phyloP scores from a whole-genome alignment of 306 rosid genomes.

The Quercus robur region DNA sequence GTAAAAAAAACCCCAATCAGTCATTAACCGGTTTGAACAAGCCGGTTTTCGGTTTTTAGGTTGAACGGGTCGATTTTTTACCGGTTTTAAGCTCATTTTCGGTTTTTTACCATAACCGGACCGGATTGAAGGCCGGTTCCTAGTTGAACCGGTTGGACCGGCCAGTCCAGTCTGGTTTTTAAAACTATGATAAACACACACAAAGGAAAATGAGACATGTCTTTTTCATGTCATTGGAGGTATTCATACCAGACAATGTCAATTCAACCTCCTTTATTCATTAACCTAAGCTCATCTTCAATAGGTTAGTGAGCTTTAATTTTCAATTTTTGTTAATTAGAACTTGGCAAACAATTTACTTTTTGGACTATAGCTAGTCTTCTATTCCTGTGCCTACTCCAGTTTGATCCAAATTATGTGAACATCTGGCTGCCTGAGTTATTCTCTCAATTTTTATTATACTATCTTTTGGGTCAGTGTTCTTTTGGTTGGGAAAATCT shows the following conservation, averaged over 20 bases:
- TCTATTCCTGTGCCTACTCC: neutral
- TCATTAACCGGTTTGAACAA: too few species aligned
- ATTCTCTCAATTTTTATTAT: neutral
- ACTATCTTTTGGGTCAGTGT: neutral
- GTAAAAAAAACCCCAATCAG: too few species aligned
- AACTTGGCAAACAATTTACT: neutral
- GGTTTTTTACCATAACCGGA: too few species aligned
- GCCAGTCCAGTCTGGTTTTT: too few species aligned
- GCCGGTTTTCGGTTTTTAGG: too few species aligned
- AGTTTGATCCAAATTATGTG: neutral
- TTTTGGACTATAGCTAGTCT: neutral
- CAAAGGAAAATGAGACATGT: neutral
- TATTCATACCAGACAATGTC: neutral
- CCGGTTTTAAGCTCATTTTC: too few species aligned
- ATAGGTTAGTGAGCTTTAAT: too few species aligned
- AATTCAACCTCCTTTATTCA: neutral
- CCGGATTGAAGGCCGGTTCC: too few species aligned
- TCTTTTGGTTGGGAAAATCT: neutral
- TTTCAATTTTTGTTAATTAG: neutral
- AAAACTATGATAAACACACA: neutral
- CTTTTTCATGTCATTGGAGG: neutral
- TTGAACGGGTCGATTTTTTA: too few species aligned
- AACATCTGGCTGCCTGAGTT: neutral
- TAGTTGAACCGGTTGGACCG: too few species aligned
- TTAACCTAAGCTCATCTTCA: neutral